A percentile compares a stretch with the other conserved stretches of the same genome.
phyloP scores from a whole-genome alignment of 1,284 basidiomycete genomes.

The Ganoderma boninense region DNA sequence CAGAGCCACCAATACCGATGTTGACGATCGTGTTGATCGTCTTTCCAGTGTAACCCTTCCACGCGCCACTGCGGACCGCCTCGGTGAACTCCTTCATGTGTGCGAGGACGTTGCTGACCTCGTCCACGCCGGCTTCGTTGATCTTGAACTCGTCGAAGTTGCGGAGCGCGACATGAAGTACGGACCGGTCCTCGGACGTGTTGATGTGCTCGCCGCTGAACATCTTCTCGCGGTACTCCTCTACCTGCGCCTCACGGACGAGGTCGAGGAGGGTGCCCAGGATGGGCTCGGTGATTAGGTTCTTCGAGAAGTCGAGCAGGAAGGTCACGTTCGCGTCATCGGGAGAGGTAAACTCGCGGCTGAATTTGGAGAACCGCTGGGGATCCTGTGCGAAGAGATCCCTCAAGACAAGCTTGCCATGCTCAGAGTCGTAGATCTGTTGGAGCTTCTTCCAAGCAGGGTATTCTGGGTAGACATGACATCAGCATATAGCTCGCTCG shows the following conservation, averaged over 20 bases:
- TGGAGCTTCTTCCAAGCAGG: constrained; percentile 93
- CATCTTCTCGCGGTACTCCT: constrained; percentile 91
- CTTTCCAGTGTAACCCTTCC: constrained; percentile 99
- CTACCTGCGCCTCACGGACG: constrained; percentile 87
- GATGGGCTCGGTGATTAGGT: constrained; percentile 91
- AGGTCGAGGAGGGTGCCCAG: constrained; percentile 81
- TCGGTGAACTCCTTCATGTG: constrained; percentile 95
- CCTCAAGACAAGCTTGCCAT: constrained; percentile 82
- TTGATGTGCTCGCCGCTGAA: constrained; percentile 98
- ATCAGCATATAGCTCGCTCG: neutral
- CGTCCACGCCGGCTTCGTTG: constrained; percentile 82
- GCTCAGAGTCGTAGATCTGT: constrained; percentile 81
- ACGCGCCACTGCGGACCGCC: constrained; percentile 83
- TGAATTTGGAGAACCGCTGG: constrained; percentile 87
- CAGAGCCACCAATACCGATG: constrained; percentile 98
- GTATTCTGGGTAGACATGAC: constrained; percentile 66
- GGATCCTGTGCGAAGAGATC: constrained; percentile 93
- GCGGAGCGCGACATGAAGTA: constrained; percentile 94
- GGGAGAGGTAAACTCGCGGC: constrained; percentile 76
- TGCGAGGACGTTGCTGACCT: constrained; percentile 85
- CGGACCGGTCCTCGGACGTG: constrained; percentile 96
- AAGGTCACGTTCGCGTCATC: constrained; percentile 79
- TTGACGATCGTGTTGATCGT: constrained; percentile 95
- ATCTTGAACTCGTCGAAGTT: constrained; percentile 85
- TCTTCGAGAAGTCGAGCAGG: constrained; percentile 97